A percentile compares a stretch with the other conserved stretches of the same genome.
These are phyloP conservation scores for Skeletonema menzelii DNA, from an alignment of 108 stramenopile species.

Conservation along the genomic window DNA sequence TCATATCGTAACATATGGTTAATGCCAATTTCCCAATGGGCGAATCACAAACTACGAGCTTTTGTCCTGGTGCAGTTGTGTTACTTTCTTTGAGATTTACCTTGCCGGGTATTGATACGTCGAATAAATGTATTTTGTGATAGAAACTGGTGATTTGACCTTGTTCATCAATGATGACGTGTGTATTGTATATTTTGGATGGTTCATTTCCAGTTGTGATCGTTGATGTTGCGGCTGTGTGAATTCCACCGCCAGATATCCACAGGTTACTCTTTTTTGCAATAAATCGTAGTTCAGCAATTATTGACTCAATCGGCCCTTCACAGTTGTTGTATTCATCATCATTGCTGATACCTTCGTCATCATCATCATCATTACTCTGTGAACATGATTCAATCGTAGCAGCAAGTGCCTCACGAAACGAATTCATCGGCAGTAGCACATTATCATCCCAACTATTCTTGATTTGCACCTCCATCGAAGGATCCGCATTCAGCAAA, in stretches of 20 bases:
- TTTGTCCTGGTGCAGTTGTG: conserved; percentile 79
- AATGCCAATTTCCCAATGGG: conserved; percentile 90
- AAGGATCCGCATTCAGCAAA: conserved; percentile 66
- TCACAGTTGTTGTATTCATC: neutral
- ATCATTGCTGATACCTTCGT: neutral
- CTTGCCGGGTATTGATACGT: conserved; percentile 83
- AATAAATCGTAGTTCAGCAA: conserved; percentile 73
- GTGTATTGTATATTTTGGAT: conserved; percentile 89
- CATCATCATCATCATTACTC: conserved; percentile 1
- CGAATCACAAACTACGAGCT: conserved; percentile 78
- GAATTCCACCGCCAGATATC: conserved; percentile 85
- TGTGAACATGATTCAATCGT: conserved; percentile 16
- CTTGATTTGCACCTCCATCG: conserved; percentile 9
- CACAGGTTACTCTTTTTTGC: conserved; percentile 62
- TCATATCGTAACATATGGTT: conserved; percentile 94
- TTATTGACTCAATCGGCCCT: conserved; percentile 43
- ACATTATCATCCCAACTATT: neutral
- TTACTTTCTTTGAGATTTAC: conserved; percentile 77
- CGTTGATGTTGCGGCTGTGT: conserved; percentile 50
- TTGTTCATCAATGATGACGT: conserved; percentile 82
- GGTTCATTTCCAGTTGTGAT: conserved; percentile 10
- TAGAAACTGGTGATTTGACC: conserved; percentile 70
- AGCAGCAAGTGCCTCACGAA: conserved; percentile 19
- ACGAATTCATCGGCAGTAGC: conserved; percentile 8
- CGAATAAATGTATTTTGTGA: conserved; percentile 96